Evolutionary conservation across 139 green algal genomes (phyloP).

Genomic region (Chlorella vulgaris): DNA sequence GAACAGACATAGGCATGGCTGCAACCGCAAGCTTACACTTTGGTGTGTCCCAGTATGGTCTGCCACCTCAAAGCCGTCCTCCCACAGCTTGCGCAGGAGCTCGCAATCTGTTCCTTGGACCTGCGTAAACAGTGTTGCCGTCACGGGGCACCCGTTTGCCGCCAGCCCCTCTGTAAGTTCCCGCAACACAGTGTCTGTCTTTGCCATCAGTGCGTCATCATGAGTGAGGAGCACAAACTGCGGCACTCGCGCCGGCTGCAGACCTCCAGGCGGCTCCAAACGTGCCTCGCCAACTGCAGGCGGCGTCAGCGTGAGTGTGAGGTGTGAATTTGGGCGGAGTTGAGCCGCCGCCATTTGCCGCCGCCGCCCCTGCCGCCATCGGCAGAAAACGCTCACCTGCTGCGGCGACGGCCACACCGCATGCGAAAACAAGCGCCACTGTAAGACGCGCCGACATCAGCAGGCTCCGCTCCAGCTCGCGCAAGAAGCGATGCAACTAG

Average conservation of each 20-base stretch:
- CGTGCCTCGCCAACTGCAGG: neutral
- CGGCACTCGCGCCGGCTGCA: neutral
- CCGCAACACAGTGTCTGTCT: conserved; percentile 19
- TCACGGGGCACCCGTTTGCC: conserved; percentile 38
- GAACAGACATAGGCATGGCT: no score
- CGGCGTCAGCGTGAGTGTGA: no score
- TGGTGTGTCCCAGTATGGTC: neutral
- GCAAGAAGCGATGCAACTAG: no score
- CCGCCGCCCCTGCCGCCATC: no score
- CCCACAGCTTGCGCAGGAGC: neutral
- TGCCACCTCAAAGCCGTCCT: neutral
- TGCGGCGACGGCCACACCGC: no score
- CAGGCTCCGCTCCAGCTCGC: no score
- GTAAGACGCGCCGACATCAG: no score
- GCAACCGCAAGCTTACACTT: neutral
- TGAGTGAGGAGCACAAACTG: conserved; percentile 38
- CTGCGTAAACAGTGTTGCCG: conserved; percentile 38
- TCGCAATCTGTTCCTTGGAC: neutral
- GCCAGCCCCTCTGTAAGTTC: conserved; percentile 13
- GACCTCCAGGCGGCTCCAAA: neutral
- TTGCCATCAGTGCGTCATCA: neutral
- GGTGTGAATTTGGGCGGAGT: no score
- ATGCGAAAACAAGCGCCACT: no score
- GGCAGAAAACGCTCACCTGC: no score
- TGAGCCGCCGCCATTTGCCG: no score